Evolutionary conservation across 2,329 filamentous ascomycete genomes (phyloP).

Genomic region (Hirsutella rhossiliensis): DNA sequence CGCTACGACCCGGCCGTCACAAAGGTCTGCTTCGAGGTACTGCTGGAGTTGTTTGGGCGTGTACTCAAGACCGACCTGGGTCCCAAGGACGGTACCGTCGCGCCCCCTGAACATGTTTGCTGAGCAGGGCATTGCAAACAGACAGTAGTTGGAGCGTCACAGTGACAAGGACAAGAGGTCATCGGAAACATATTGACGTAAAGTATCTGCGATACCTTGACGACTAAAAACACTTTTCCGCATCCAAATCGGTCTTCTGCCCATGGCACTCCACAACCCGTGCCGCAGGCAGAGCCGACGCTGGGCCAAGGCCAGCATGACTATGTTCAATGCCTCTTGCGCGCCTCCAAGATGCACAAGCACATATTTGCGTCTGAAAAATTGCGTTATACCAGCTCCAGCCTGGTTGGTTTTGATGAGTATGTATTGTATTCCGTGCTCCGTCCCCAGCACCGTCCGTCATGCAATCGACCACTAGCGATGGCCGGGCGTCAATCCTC

Average conservation of each 20-base stretch:
- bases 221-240: no score
- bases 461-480: slow-evolving; percentile 3
- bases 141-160: slow-evolving; percentile 19
- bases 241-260: no score
- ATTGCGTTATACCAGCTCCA: background rate
- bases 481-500: slow-evolving; percentile 9
- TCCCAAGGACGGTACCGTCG: slow-evolving; percentile 44
- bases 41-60: slow-evolving; percentile 74
- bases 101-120: slow-evolving; percentile 62
- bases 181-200: background rate
- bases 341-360: background rate
- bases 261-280: no score
- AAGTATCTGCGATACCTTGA: background rate
- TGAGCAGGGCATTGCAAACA: background rate
- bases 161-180: background rate
- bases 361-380: background rate
- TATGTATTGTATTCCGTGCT: no score
- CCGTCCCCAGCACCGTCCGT: background rate
- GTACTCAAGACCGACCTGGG: slow-evolving; percentile 72
- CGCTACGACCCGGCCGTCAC: slow-evolving; percentile 80
- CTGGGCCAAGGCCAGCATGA: no score
- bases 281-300: no score
- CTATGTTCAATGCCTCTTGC: no score
- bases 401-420: background rate
- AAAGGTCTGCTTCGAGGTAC: slow-evolving; percentile 82